phyloP scores from a whole-genome alignment of 306 rosid genomes.

The Mucuna pruriens region DNA sequence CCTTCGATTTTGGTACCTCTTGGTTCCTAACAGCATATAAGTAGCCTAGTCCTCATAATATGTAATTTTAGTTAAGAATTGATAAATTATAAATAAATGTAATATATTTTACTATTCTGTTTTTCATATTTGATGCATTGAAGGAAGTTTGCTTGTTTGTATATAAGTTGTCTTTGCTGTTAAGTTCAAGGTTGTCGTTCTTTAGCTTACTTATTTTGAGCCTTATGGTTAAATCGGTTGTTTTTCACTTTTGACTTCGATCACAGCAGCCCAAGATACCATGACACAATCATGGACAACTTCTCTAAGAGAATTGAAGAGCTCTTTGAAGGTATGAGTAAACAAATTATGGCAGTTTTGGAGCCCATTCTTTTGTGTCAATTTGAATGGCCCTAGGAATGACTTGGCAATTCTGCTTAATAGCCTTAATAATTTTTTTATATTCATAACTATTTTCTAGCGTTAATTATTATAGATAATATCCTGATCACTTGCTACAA shows the following conservation, averaged over 20 bases:
- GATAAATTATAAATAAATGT: constrained; percentile 9
- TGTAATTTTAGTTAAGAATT: background rate
- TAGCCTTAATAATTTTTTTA: background rate
- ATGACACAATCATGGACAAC: constrained; percentile 44
- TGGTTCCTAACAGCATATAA: background rate
- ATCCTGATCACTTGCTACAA: too few relatives aligned
- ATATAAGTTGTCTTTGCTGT: constrained; percentile 14
- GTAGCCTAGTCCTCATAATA: constrained; percentile 20
- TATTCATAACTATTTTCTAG: background rate
- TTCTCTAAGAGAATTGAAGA: constrained; percentile 52
- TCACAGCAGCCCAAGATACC: constrained; percentile 46
- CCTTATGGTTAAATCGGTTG: constrained; percentile 27
- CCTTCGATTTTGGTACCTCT: too few relatives aligned
- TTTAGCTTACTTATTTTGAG: background rate
- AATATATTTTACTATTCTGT: background rate
- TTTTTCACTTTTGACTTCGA: constrained; percentile 34
- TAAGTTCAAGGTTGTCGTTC: constrained; percentile 15
- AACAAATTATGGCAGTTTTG: background rate
- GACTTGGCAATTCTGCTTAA: background rate
- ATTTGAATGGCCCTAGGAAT: background rate
- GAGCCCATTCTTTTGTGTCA: constrained; percentile 20
- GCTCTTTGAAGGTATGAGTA: constrained; percentile 67
- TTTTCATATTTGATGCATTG: constrained; percentile 23
- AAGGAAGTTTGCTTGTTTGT: constrained; percentile 6
- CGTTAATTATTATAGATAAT: background rate